phyloP scores from a whole-genome alignment of 306 rosid genomes.

The Lathyrus oleraceus region DNA sequence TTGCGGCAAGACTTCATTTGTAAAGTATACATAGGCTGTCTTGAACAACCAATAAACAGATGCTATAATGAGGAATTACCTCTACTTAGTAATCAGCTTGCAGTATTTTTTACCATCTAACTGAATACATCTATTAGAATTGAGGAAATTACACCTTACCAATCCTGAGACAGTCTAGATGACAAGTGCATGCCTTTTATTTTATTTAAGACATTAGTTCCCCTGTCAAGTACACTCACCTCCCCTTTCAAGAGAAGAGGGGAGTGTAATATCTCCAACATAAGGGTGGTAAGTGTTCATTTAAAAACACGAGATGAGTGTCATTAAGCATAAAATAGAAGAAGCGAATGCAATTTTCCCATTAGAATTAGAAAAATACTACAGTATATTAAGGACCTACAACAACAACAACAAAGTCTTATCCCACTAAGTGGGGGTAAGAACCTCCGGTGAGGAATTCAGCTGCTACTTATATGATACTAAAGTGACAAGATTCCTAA shows the following conservation, averaged over 20 bases:
- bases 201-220: not conserved
- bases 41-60: conserved; percentile 14
- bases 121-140: not conserved
- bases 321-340: not conserved
- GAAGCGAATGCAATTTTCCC: not conserved
- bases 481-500: conserved; percentile 1
- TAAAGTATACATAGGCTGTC: conserved; percentile 2
- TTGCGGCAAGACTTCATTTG: not conserved
- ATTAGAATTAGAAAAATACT: not conserved
- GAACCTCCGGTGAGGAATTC: conserved; percentile 3
- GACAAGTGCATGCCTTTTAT: not conserved
- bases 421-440: not conserved
- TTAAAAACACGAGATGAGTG: not conserved
- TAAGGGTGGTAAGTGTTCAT: not conserved
- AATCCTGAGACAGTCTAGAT: not conserved
- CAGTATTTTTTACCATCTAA: not conserved
- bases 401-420: too few species aligned
- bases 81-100: conserved; percentile 4
- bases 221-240: not conserved
- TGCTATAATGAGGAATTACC: conserved; percentile 20
- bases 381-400: not conserved
- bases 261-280: not conserved
- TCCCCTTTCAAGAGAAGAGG: not conserved
- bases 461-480: conserved; percentile 6
- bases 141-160: not conserved